Evolutionary conservation across 1,284 basidiomycete species (phyloP).

Genomic region (Phlebopus sp.): DNA sequence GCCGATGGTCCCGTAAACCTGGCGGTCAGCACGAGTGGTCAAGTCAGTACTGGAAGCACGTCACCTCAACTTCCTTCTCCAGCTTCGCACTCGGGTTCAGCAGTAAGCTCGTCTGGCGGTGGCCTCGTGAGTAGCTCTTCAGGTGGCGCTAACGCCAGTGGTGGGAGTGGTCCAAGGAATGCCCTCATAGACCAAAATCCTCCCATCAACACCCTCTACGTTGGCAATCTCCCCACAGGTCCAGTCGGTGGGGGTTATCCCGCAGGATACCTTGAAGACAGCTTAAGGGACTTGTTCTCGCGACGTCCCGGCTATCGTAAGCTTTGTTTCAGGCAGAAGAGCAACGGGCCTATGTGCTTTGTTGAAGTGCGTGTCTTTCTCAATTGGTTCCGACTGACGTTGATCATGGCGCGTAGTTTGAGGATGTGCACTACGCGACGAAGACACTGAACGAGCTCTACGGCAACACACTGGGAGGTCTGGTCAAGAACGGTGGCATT

Average conservation of each 20-base stretch:
- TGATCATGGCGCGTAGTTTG: conserved; percentile 60
- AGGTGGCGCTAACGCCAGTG: conserved; percentile 20
- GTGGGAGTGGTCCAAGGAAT: conserved; percentile 43
- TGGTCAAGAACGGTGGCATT: conserved; percentile 93
- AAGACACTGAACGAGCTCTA: conserved; percentile 87
- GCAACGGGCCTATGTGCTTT: conserved; percentile 96
- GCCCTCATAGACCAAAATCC: conserved; percentile 83
- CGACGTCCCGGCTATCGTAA: conserved; percentile 83
- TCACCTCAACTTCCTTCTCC: conserved; percentile 54
- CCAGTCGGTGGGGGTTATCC: conserved; percentile 54
- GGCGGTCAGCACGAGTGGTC: conserved; percentile 49
- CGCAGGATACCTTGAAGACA: conserved; percentile 81
- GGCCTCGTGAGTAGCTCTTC: conserved; percentile 35
- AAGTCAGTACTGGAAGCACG: conserved; percentile 30
- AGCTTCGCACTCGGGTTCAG: conserved; percentile 39
- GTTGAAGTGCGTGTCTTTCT: conserved; percentile 64
- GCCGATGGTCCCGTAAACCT: conserved; percentile 33
- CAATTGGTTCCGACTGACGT: neutral
- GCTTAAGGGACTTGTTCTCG: conserved; percentile 78
- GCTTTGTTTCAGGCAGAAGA: conserved; percentile 93
- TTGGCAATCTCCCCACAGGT: conserved; percentile 87
- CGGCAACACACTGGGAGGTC: conserved; percentile 85
- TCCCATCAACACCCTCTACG: conserved; percentile 92
- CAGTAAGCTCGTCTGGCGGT: conserved; percentile 25
- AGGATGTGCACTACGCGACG: conserved; percentile 83